A percentile compares a stretch with the other conserved stretches of the same genome.
phyloP scores from a whole-genome alignment of 192 early-diverging fungal species.

The Glomus cerebriforme region DNA sequence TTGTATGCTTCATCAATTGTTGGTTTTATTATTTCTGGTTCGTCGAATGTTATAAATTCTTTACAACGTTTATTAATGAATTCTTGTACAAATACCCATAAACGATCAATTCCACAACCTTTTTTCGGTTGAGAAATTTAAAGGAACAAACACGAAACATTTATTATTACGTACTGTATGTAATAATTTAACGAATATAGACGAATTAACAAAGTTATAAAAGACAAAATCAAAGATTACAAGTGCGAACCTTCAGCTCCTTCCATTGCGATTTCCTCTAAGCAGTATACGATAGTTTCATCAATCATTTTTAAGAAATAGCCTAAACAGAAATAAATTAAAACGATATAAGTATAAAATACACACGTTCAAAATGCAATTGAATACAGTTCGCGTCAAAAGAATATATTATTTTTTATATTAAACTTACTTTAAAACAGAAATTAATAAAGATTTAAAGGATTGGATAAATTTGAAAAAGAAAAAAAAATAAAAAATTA shows the following conservation, averaged over 20 bases:
- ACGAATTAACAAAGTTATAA: too few relatives aligned
- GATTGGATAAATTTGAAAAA: background rate
- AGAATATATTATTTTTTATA: too few relatives aligned
- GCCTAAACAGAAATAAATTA: background rate
- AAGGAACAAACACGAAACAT: background rate
- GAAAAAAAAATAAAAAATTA: too few relatives aligned
- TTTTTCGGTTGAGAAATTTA: background rate
- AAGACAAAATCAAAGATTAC: too few relatives aligned
- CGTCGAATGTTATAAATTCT: conserved; percentile 8
- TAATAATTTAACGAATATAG: background rate
- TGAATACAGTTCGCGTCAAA: background rate
- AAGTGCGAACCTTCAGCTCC: conserved; percentile 47
- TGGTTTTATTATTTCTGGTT: conserved; percentile 11
- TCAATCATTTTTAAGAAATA: conserved; percentile 45
- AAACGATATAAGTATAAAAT: background rate
- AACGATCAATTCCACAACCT: conserved; percentile 18
- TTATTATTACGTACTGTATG: background rate
- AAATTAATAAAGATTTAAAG: background rate
- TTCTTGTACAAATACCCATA: conserved; percentile 27
- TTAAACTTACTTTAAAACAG: background rate
- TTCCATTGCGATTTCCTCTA: conserved; percentile 61
- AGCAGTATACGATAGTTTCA: conserved; percentile 50
- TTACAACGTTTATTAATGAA: conserved; percentile 34
- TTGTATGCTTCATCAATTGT: conserved; percentile 5
- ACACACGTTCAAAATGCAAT: background rate